Percentiles rank a stretch among this genome's conserved stretches.
Conservation (phyloP, 164 flowering plant genomes). For the Protea cynaroides region DNA sequence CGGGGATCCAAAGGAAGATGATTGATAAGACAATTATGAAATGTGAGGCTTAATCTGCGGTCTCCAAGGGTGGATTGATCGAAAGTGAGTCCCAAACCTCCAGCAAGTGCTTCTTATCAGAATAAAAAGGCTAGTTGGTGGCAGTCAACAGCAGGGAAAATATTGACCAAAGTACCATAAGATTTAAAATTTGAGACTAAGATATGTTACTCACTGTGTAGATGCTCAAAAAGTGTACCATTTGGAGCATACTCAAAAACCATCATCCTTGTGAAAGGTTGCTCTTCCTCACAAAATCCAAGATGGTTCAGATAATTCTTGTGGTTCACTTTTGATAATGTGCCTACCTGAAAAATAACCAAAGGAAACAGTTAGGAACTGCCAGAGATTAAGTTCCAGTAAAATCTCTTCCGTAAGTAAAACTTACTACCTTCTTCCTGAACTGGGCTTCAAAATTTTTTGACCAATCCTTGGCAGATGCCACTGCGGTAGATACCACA, state of each 20-base stretch:
- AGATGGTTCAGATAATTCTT: slow-evolving; percentile 71
- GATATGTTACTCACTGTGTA: slow-evolving; percentile 50
- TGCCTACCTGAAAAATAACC: slow-evolving; percentile 45
- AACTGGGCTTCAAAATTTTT: slow-evolving; percentile 44
- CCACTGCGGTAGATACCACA: slow-evolving; percentile 36
- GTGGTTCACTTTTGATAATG: slow-evolving; percentile 59
- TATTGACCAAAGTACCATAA: background rate
- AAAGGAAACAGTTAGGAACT: slow-evolving; percentile 3
- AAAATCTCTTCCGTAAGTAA: background rate
- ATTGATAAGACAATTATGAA: background rate
- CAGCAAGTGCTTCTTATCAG: background rate
- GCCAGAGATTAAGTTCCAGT: background rate
- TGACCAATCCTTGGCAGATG: slow-evolving; percentile 53
- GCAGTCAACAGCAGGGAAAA: background rate
- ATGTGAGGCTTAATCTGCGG: background rate
- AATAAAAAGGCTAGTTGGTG: background rate
- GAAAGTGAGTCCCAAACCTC: background rate
- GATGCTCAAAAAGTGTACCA: slow-evolving; percentile 79
- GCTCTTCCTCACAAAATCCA: slow-evolving; percentile 62
- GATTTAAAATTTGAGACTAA: background rate
- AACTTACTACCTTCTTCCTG: slow-evolving; percentile 49
- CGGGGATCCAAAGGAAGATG: background rate
- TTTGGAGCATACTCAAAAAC: slow-evolving; percentile 83
- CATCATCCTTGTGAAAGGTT: slow-evolving; percentile 74
- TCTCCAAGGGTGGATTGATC: background rate